phyloP scores from a whole-genome alignment of 2,329 filamentous ascomycete species.

The Xylariaceae sp. region DNA sequence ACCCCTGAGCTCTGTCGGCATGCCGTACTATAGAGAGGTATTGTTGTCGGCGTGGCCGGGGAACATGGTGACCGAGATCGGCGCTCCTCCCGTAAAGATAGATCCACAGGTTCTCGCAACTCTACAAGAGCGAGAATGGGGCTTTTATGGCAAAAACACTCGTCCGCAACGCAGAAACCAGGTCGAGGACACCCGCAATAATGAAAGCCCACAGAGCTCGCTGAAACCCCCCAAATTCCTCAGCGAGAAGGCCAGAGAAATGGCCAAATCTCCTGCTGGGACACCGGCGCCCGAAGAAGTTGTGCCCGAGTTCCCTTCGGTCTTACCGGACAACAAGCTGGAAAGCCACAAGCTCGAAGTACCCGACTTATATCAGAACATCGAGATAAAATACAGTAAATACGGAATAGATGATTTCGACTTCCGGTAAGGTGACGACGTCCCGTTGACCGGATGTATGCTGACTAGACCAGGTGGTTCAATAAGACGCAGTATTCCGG shows the following conservation, averaged over 20 bases:
- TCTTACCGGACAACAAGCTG: slow-evolving; percentile 60
- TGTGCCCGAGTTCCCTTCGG: slow-evolving; percentile 52
- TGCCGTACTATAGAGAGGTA: slow-evolving; percentile 87
- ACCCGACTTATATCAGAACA: slow-evolving; percentile 81
- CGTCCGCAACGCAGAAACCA: slow-evolving; percentile 72
- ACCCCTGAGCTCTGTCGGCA: slow-evolving; percentile 76
- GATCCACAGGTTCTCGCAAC: slow-evolving; percentile 63
- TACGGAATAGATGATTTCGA: slow-evolving; percentile 99
- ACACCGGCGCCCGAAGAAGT: slow-evolving; percentile 35
- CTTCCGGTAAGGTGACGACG: slow-evolving; percentile 58
- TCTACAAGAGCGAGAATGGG: slow-evolving; percentile 66
- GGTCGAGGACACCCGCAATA: slow-evolving; percentile 64
- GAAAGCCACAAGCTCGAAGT: slow-evolving; percentile 74
- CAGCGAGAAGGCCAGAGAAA: slow-evolving; percentile 81
- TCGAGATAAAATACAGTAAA: slow-evolving; percentile 98
- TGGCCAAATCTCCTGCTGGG: slow-evolving; percentile 37
- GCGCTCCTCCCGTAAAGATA: slow-evolving; percentile 69
- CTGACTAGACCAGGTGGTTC: slow-evolving; percentile 59
- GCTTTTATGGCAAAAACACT: slow-evolving; percentile 70
- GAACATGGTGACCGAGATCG: slow-evolving; percentile 76
- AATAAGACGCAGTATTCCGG: slow-evolving; percentile 90
- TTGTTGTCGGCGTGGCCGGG: slow-evolving; percentile 86
- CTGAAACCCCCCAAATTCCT: slow-evolving; percentile 81
- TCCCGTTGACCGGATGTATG: background rate
- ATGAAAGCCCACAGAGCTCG: slow-evolving; percentile 53